These are phyloP conservation scores for Lachancea meyersii DNA, from an alignment of 805 yeast genomes.

Conservation along the genomic window DNA sequence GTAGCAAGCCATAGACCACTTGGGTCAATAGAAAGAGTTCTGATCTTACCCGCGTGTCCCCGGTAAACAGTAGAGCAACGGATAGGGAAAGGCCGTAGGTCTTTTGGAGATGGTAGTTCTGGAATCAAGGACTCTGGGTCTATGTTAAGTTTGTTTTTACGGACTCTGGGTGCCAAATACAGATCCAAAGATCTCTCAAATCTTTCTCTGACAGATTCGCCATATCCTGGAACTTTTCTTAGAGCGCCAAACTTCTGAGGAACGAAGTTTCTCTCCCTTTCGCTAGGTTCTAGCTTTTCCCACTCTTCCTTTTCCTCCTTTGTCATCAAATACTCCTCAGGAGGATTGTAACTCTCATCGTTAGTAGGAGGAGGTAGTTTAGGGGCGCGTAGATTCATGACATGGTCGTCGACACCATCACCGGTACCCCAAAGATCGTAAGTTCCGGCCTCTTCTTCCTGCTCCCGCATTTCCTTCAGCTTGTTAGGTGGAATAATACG, in stretches of 20 bases:
- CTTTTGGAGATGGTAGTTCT: constrained; percentile 93
- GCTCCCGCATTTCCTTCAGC: constrained; percentile 43
- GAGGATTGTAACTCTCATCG: constrained; percentile 96
- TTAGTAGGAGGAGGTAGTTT: constrained; percentile 93
- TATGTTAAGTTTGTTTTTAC: constrained; percentile 81
- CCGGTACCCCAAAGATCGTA: constrained; percentile 86
- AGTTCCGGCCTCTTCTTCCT: constrained; percentile 46
- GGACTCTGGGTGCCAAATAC: constrained; percentile 92
- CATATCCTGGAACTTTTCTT: constrained; percentile 91
- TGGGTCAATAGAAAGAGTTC: constrained; percentile 80
- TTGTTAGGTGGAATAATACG: constrained; percentile 73
- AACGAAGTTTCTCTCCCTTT: constrained; percentile 69
- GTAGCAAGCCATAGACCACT: constrained; percentile 94
- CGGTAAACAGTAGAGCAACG: constrained; percentile 73
- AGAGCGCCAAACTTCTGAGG: constrained; percentile 79
- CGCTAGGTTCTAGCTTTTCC: constrained; percentile 64
- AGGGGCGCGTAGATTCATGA: constrained; percentile 92
- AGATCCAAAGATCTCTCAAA: constrained; percentile 92
- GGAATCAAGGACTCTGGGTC: constrained; percentile 96
- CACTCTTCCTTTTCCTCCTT: constrained; percentile 72
- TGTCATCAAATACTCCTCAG: constrained; percentile 81
- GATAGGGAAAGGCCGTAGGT: constrained; percentile 93
- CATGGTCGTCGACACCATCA: constrained; percentile 56
- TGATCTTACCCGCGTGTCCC: constrained; percentile 80
- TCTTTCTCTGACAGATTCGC: constrained; percentile 76